Percentiles rank a stretch among this genome's conserved stretches.
phyloP scores from a whole-genome alignment of 129 eudicot genomes.

The Apium graveolens region DNA sequence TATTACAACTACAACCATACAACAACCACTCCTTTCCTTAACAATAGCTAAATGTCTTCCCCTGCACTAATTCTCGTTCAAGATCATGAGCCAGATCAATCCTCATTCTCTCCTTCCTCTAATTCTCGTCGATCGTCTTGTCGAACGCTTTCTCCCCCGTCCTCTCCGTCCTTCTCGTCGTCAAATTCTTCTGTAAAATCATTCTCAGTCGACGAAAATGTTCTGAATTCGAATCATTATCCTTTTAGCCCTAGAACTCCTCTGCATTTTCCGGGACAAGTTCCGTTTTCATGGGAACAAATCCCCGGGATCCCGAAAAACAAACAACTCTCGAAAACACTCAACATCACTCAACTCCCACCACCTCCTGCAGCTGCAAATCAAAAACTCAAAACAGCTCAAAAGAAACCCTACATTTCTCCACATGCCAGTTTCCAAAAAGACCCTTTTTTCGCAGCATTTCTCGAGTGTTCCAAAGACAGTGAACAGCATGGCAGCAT shows the following conservation, averaged over 20 bases:
- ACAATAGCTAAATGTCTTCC: background rate
- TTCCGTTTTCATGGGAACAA: constrained; percentile 88
- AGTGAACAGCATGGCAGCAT: constrained; percentile 15
- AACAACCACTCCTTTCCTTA: background rate
- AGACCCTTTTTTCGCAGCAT: constrained; percentile 76
- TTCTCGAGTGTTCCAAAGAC: constrained; percentile 69
- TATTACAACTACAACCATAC: no score
- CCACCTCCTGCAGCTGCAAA: constrained; percentile 43
- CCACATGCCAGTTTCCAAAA: constrained; percentile 20
- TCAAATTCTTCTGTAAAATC: constrained; percentile 24
- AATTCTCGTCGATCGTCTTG: constrained; percentile 24
- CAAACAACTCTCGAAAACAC: constrained; percentile 14
- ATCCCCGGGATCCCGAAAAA: constrained; percentile 79
- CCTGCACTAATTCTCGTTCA: background rate
- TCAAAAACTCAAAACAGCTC: constrained; percentile 11
- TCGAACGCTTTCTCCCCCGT: constrained; percentile 38
- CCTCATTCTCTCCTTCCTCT: constrained; percentile 1
- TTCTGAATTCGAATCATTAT: constrained; percentile 14
- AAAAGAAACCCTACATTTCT: constrained; percentile 18
- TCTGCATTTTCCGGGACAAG: constrained; percentile 29
- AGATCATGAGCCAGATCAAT: background rate
- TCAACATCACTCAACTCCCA: constrained; percentile 45
- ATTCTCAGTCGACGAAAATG: background rate
- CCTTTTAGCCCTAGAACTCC: constrained; percentile 35
- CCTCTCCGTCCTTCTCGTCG: constrained; percentile 29